A percentile compares a stretch with the other conserved stretches of the same genome.
Evolutionary conservation across 1,284 basidiomycete species (phyloP).

Genomic region (Xerocomus nothofagi): DNA sequence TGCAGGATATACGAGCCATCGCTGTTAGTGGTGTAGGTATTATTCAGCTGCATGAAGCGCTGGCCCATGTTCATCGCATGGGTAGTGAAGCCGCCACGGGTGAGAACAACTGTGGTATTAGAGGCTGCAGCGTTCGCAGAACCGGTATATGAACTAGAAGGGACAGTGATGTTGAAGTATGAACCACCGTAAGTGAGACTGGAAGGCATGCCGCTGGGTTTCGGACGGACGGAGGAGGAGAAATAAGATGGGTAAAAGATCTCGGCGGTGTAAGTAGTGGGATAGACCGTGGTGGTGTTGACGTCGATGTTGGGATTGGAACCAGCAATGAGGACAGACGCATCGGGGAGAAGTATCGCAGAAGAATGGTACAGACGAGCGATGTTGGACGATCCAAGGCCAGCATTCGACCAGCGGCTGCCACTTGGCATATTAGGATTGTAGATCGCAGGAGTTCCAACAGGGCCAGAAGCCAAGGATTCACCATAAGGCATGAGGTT

Average conservation of each 20-base stretch:
- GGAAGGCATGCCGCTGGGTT: constrained; percentile 68
- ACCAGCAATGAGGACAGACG: constrained; percentile 84
- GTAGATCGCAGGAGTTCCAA: constrained; percentile 73
- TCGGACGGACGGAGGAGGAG: constrained; percentile 71
- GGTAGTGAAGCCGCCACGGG: constrained; percentile 90
- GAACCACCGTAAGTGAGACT: constrained; percentile 85
- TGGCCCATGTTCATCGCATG: constrained; percentile 97
- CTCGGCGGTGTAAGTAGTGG: constrained; percentile 86
- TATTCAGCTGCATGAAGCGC: constrained; percentile 73
- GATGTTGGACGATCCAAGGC: constrained; percentile 60
- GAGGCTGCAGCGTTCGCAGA: constrained; percentile 68
- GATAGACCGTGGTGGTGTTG: constrained; percentile 66
- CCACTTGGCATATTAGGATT: constrained; percentile 67
- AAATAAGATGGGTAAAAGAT: constrained; percentile 88
- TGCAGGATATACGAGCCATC: constrained; percentile 77
- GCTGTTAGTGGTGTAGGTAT: constrained; percentile 76
- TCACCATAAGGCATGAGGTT: constrained; percentile 61
- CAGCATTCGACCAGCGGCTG: constrained; percentile 70
- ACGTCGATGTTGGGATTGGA: constrained; percentile 94
- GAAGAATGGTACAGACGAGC: constrained; percentile 87
- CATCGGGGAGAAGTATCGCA: constrained; percentile 88
- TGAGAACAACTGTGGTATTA: constrained; percentile 77
- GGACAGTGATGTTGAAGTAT: constrained; percentile 66
- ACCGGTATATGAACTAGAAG: constrained; percentile 64
- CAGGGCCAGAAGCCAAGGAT: constrained; percentile 66